These are phyloP conservation scores for Penicillium sp. DNA, from an alignment of 2,329 filamentous ascomycete species.

Conservation along the genomic window DNA sequence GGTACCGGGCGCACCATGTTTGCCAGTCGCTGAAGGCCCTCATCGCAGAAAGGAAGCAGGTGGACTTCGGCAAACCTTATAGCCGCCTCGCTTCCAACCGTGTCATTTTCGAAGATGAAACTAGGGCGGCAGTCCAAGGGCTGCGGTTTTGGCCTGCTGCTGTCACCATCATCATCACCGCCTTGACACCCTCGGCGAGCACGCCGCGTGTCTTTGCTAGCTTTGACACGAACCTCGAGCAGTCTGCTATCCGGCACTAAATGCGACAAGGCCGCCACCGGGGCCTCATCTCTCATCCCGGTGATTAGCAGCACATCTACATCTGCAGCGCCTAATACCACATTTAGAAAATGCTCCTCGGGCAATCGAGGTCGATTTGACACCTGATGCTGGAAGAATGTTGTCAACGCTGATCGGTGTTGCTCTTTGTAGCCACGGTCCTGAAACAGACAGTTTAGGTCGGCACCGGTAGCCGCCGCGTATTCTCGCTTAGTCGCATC, in stretches of 20 bases:
- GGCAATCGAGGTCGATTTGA: constrained; percentile 45
- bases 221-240: constrained; percentile 53
- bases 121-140: constrained; percentile 39
- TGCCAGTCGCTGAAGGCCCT: constrained; percentile 47
- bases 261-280: constrained; percentile 54
- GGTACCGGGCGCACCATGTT: constrained; percentile 51
- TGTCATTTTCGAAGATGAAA: constrained; percentile 54
- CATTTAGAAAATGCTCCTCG: constrained; percentile 51
- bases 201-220: constrained; percentile 37
- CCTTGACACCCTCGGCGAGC: constrained; percentile 3
- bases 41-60: constrained; percentile 49
- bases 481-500: constrained; percentile 58
- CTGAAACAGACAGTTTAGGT: constrained; percentile 48
- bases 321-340: constrained; percentile 43
- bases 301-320: constrained; percentile 60
- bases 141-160: background rate
- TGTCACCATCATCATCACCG: background rate
- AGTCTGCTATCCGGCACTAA: constrained; percentile 53
- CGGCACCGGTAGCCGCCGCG: constrained; percentile 48
- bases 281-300: constrained; percentile 61
- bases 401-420: constrained; percentile 53
- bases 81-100: constrained; percentile 39
- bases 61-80: constrained; percentile 42
- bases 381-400: constrained; percentile 51
- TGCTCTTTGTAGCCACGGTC: constrained; percentile 62